Evolutionary conservation across 352 stramenopile genomes (phyloP), one percentile per base, ranked within the genome.

Genomic region (Thalassiosira livingstoniorum): DNA sequence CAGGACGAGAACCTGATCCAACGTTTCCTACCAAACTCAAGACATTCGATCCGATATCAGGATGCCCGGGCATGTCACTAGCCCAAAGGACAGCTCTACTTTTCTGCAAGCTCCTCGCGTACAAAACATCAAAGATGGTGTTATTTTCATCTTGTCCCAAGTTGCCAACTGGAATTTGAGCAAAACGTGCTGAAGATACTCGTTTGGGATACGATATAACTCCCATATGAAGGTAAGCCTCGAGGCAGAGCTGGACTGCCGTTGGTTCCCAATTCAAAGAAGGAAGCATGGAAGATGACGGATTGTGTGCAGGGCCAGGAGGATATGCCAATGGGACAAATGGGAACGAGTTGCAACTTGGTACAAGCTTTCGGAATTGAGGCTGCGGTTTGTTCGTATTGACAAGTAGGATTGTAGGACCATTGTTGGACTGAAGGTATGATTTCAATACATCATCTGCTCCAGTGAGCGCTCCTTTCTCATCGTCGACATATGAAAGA

Each of bases 21-120:
- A 47, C 77, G 39, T 78, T 80, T 15, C 77, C 78, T 29, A 85
- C 58, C 4, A 89, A 54, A 69, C 78, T 87, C n/a, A 78, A 64
- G 23, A 62, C 73, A 65, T 76, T 82, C 3, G 70, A 92, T 53
- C 97, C 97, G 15, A 99, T 83, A 86, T 98, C 97, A 1, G 97
- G 97, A 11, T 92, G 72, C 11, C 95, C 95, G 18, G 93, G 92
- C 5, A 92, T 86, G 43, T 87, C 74, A 35, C 95, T 98, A 43
- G 97, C 97, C 98, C 98, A 99, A 80, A 97, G 96, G 21, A 99
- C 34, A 76, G 98, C 96, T 71, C 98, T 95, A 86, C 98, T 96
- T 79, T 97, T 97, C 45, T 85, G 85, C 55, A 99, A 88, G 27
- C 97, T 92, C 25, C 97, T 93, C 11, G 91, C 95, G 79, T 98